Base-by-base conservation (phyloP, 2,329 filamentous ascomycete species). In the Phoma herbarum region DNA sequence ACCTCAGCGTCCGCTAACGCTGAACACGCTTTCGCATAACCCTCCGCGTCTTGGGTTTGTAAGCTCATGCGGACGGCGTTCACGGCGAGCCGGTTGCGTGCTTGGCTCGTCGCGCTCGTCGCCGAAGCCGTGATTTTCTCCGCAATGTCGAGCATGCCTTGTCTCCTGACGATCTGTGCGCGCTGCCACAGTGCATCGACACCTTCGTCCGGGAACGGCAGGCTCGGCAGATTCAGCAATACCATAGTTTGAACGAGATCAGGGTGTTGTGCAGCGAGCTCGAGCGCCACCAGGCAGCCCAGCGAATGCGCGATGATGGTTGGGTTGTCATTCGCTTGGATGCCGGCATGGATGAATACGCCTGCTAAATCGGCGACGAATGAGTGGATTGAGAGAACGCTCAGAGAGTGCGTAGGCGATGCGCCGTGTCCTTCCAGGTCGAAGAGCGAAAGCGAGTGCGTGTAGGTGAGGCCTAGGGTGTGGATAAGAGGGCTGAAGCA, bases 361-460 rank as follows among this genome's bases (percentile, higher is more conserved):
- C 71, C 73, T 3, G 69, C 52, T 1, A 85, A 65, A 54, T 85
- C 83, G 0, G 60, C 58, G 0, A 80, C 79, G 42, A 83, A 79
- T 0, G 78, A 81, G 0, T 70, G 64, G 35, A 86, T 79, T 44
- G 74, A 80, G 2, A 78, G 65, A 0, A 79, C 79, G 47, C 75
- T 80, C 2, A 78, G 71, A 0, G 84, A 79, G 9, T 78, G 79
- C 0, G 84, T 85, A 0, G 84, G 83, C 1, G 82, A 83, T 7
- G 83, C 73, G 0, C 84, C 84, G 60, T 86, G 84, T 2, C 85
- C 85, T 69, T 87, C 85, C 2, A 87, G 73, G 60, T 87, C 85
- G 57, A 81, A 81, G 0, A 84, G 66, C 58, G 83, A 79, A 6
- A 80, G 29, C 59, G 1, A 65, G 73, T 78, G 69, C 2, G 68